phyloP scores from a whole-genome alignment of 2,329 filamentous ascomycete genomes.

The Ophiostoma quercus region DNA sequence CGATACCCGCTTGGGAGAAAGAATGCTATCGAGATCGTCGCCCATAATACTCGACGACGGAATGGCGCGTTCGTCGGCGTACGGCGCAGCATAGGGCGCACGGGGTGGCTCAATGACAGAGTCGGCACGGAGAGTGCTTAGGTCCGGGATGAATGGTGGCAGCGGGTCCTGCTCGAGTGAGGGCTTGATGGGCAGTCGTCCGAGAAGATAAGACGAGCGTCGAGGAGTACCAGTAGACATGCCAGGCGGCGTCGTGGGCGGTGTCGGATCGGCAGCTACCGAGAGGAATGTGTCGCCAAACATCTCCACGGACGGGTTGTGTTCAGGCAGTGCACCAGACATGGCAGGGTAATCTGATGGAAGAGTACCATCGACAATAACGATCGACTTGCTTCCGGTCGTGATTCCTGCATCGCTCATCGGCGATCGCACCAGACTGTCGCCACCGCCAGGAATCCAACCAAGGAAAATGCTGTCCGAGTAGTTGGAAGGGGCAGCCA shows the following conservation, averaged over 20 bases:
- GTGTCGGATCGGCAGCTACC: conserved; percentile 50
- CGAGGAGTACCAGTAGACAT: conserved; percentile 29
- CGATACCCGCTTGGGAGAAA: neutral
- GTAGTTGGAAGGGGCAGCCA: conserved; percentile 37
- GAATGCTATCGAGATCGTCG: neutral
- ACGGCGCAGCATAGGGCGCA: no score
- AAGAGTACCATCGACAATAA: conserved; percentile 71
- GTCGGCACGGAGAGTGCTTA: conserved; percentile 37
- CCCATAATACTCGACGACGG: neutral
- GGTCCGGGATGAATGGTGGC: conserved; percentile 46
- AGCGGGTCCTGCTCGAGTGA: conserved; percentile 39
- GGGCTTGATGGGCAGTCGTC: conserved; percentile 41
- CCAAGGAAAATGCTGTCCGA: conserved; percentile 38
- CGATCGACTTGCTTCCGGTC: conserved; percentile 78
- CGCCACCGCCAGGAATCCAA: neutral
- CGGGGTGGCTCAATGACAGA: conserved; percentile 7
- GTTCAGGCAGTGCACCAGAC: conserved; percentile 47
- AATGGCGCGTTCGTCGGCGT: neutral
- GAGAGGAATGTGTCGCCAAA: conserved; percentile 50
- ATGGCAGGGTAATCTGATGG: conserved; percentile 47
- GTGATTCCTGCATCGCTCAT: conserved; percentile 59
- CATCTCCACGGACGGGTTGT: conserved; percentile 29
- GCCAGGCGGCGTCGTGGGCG: conserved; percentile 56
- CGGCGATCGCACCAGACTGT: conserved; percentile 35
- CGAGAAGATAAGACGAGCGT: conserved; percentile 52